Evolutionary conservation across 345 rosid species (phyloP), one percentile per base, ranked within the genome.

Genomic region (Aethionema arabicum): DNA sequence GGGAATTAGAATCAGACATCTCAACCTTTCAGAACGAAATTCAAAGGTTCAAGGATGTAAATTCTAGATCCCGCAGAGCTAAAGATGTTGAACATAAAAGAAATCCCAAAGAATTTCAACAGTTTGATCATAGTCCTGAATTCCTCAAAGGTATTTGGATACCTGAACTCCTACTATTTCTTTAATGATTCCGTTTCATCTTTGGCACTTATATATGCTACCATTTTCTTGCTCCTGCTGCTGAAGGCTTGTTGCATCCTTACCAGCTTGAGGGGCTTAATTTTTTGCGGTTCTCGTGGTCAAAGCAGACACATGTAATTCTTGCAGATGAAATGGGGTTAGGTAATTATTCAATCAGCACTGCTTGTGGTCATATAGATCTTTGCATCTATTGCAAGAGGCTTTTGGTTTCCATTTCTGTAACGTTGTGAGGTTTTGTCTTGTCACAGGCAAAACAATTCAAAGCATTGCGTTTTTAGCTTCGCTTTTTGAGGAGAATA

Each of bases 281-380:
- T 63, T 95, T 95, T 82, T 67, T 95, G 72, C 90, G 96, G 47
- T 95, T 84, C 71, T 88, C 99, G 11, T 95, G 96, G 95, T 88
- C 96, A 64, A 90, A 90, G 69, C 95, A 88, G 56, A 90, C 97
- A 3, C 97, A 95, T 79, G 99, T 88, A 32, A 90, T 95, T 69
- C 97, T 95, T 69, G 99, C 99, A 63, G 99, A 95, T 83, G 99
- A 95, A 70, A 95, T 95, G 99, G 99, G 97, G 48, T 83, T 95
- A 65, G 99, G 99, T 90, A 78, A 74, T 69, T 63, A 49, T 52
- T 69, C 10, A 57, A 31, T 52, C 73, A 2, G 16, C 45, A 54
- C 56, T 47, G 1, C 12, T 2, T 4, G 47, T 60, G 41, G 52
- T 56, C 47, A 27, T 13, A 15, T 46, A 55, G 74, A 53, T 53